phyloP scores from a whole-genome alignment of 2,329 filamentous ascomycete species.

The Botrytis hyacinthi region DNA sequence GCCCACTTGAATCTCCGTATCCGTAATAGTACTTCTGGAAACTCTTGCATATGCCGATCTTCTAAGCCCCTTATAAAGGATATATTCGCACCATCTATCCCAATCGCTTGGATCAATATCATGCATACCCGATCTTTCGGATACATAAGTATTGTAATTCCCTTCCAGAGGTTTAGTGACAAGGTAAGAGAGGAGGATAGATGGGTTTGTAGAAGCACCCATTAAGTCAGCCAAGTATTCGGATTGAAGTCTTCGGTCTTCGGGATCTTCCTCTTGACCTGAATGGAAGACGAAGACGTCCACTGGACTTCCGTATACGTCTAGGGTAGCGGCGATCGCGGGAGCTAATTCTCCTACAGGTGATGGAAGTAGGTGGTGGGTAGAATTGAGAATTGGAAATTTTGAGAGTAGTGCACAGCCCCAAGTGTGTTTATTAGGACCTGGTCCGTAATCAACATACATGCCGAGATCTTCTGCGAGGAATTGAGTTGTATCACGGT shows the following conservation, averaged over 20 bases:
- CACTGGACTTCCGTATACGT: conserved; percentile 84
- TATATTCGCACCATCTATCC: conserved; percentile 99
- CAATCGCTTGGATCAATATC: conserved; percentile 91
- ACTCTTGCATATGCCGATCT: conserved; percentile 87
- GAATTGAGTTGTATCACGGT: conserved; percentile 92
- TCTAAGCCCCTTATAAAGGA: conserved; percentile 85
- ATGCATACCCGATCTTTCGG: conserved; percentile 82
- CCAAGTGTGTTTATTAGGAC: conserved; percentile 99
- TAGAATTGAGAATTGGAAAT: conserved; percentile 96
- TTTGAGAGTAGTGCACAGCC: conserved; percentile 89
- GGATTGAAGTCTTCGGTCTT: conserved; percentile 83
- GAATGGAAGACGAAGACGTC: conserved; percentile 99
- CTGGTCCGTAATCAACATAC: conserved; percentile 97
- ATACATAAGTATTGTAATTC: conserved; percentile 96
- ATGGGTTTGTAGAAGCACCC: conserved; percentile 75
- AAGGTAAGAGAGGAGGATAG: conserved; percentile 85
- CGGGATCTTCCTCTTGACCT: conserved; percentile 92
- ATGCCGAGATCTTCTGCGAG: conserved; percentile 95
- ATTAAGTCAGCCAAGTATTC: conserved; percentile 86
- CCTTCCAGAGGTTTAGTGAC: conserved; percentile 87
- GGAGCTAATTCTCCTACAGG: conserved; percentile 94
- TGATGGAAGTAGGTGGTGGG: conserved; percentile 89
- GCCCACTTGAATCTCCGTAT: conserved; percentile 94
- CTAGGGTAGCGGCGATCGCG: conserved; percentile 92
- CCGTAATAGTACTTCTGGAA: conserved; percentile 86